Evolutionary conservation across 163 green algal species (phyloP).

Genomic region (Scenedesmus sp.): DNA sequence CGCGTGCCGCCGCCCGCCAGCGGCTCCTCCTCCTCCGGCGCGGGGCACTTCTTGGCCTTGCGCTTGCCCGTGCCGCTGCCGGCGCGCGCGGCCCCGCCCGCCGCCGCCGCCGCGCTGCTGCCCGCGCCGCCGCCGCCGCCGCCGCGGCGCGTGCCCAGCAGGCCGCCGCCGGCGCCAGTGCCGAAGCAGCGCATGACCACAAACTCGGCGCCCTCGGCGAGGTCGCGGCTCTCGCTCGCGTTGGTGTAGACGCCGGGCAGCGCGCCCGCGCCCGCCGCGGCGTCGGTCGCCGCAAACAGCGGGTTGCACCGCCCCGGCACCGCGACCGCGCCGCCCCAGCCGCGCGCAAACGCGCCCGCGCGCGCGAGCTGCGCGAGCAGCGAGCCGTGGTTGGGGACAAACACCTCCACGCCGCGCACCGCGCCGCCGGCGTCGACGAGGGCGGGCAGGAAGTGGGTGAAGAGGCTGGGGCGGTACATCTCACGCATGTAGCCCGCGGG

Average conservation of each 20-base stretch:
- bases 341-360: not conserved
- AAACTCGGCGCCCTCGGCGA: slow-evolving; percentile 22
- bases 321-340: not conserved
- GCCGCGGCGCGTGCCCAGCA: not conserved
- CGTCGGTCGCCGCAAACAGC: not conserved
- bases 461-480: slow-evolving; percentile 34
- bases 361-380: slow-evolving; percentile 23
- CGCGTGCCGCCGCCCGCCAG: too few species aligned
- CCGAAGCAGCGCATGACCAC: slow-evolving; percentile 10
- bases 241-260: slow-evolving; percentile 26
- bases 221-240: not conserved
- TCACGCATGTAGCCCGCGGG: slow-evolving; percentile 13
- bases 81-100: too few species aligned
- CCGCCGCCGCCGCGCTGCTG: too few species aligned
- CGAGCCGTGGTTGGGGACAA: slow-evolving; percentile 19
- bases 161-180: not conserved
- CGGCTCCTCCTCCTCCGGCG: too few species aligned
- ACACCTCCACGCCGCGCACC: not conserved
- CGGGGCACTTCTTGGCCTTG: too few species aligned
- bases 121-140: too few species aligned
- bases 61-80: too few species aligned
- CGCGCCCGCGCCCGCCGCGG: not conserved
- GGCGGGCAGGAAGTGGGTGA: slow-evolving; percentile 25
- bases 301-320: slow-evolving; percentile 16
- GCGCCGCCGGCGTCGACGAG: not conserved